Evolutionary conservation across 768 basidiomycete species (phyloP).

Genomic region (Panaeolus cyanescens): DNA sequence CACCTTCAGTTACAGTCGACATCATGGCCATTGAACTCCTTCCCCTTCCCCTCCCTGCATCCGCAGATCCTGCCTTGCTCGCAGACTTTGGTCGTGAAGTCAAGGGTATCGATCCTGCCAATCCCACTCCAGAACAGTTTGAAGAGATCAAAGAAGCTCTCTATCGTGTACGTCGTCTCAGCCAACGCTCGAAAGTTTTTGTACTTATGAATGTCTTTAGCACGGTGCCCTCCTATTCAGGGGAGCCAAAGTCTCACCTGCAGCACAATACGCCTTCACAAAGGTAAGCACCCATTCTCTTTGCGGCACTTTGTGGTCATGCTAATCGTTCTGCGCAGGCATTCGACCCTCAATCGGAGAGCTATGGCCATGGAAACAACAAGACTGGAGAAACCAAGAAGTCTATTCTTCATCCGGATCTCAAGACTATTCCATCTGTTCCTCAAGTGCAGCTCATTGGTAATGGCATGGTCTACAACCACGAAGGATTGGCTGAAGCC

Average conservation of each 20-base stretch:
- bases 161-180: slow-evolving; percentile 60
- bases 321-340: slow-evolving; percentile 47
- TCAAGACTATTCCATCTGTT: slow-evolving; percentile 87
- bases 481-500: slow-evolving; percentile 78
- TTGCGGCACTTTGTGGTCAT: slow-evolving; percentile 3
- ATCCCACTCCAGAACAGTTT: slow-evolving; percentile 61
- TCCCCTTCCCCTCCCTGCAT: slow-evolving; percentile 72
- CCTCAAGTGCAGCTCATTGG: slow-evolving; percentile 94
- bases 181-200: neutral
- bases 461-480: slow-evolving; percentile 77
- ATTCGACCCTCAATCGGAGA: slow-evolving; percentile 64
- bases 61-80: slow-evolving; percentile 69
- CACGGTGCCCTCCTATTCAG: slow-evolving; percentile 78
- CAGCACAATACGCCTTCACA: slow-evolving; percentile 83
- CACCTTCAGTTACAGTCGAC: too few relatives aligned
- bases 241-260: slow-evolving; percentile 66
- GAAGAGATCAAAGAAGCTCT: slow-evolving; percentile 68
- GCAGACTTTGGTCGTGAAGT: slow-evolving; percentile 77
- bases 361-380: slow-evolving; percentile 88
- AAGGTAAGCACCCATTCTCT: slow-evolving; percentile 52
- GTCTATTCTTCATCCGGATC: slow-evolving; percentile 85
- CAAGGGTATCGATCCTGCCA: slow-evolving; percentile 68
- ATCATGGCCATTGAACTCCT: slow-evolving; percentile 71
- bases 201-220: slow-evolving; percentile 36
- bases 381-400: slow-evolving; percentile 74